These are phyloP conservation scores for Auricularia sp. DNA, from an alignment of 768 basidiomycete genomes.

Conservation along the genomic window DNA sequence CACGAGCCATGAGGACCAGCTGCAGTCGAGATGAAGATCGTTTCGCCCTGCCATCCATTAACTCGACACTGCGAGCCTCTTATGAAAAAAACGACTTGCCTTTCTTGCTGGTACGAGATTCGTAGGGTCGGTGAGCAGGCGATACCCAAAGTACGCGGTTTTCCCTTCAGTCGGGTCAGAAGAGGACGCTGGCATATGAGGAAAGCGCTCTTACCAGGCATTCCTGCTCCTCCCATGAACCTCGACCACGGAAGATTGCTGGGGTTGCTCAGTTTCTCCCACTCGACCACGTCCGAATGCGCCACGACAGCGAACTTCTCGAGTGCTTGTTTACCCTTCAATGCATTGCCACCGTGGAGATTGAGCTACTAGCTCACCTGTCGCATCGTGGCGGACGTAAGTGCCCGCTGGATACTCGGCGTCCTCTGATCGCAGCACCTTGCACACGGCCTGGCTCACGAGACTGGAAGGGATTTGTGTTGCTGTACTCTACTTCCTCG, in stretches of 20 bases:
- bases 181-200: not conserved
- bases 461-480: not conserved
- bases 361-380: not conserved
- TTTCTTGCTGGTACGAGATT: conserved; percentile 14
- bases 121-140: conserved; percentile 15
- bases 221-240: conserved; percentile 20
- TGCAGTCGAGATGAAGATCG: conserved; percentile 26
- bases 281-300: not conserved
- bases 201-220: conserved; percentile 20
- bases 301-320: not conserved
- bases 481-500: not conserved
- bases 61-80: not conserved
- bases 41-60: conserved; percentile 18
- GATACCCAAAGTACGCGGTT: conserved; percentile 11
- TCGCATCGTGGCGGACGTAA: not conserved
- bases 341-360: not conserved
- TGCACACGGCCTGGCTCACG: not conserved
- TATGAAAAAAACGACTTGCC: not conserved
- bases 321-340: conserved; percentile 9
- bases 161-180: conserved; percentile 1
- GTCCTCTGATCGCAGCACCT: conserved; percentile 5
- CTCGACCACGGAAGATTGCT: not conserved
- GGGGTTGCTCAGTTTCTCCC: not conserved
- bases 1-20: conserved; percentile 27
- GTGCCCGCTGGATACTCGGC: conserved; percentile 1